Conservation (phyloP, 2,329 filamentous ascomycete species). For the Nemania bipapillata region DNA sequence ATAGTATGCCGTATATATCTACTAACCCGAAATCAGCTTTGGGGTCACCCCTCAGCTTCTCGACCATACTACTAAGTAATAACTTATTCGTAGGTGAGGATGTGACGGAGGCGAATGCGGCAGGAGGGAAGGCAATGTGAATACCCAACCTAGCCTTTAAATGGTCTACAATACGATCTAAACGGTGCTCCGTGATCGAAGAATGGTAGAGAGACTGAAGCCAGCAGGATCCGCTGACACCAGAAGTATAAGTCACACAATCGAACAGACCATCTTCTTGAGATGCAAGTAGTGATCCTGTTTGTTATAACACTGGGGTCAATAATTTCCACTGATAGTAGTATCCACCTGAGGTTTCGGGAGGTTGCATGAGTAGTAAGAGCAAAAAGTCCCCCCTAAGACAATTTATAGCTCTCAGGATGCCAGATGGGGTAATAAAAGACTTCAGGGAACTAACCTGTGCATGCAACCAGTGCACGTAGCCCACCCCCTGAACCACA, state of each 20-base stretch:
- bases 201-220: conserved; percentile 88
- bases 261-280: conserved; percentile 91
- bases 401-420: too few species aligned
- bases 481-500: conserved; percentile 94
- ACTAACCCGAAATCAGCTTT: conserved; percentile 87
- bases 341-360: too few species aligned
- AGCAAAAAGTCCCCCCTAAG: too few species aligned
- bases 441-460: too few species aligned
- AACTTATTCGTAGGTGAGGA: conserved; percentile 93
- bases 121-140: conserved; percentile 92
- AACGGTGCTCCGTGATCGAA: conserved; percentile 74
- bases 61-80: conserved; percentile 85
- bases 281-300: conserved; percentile 84
- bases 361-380: too few species aligned
- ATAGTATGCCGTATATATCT: conserved; percentile 87
- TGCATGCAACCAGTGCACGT: conserved; percentile 87
- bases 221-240: conserved; percentile 97
- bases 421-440: too few species aligned
- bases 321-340: too few species aligned
- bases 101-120: conserved; percentile 82
- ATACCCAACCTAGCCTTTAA: conserved; percentile 84
- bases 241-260: conserved; percentile 92
- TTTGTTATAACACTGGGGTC: too few species aligned
- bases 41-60: conserved; percentile 87
- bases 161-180: conserved; percentile 80